Percentiles rank a stretch among this genome's conserved stretches.
Evolutionary conservation across 305 asterid species (phyloP).

Genomic region (Fraxinus baroniana): DNA sequence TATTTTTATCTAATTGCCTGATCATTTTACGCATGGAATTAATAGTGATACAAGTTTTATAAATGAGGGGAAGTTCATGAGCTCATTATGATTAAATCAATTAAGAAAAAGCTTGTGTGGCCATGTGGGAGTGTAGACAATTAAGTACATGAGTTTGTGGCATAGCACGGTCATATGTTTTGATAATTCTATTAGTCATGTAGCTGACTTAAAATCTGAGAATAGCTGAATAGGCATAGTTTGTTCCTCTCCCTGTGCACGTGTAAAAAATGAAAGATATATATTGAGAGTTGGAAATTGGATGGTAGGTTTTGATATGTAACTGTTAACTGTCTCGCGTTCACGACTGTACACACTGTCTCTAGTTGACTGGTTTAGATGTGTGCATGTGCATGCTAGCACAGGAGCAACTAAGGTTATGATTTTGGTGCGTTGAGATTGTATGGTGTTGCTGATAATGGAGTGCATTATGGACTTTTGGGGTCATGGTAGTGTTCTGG

Average conservation of each 20-base stretch:
- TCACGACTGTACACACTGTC: background rate
- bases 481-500: background rate
- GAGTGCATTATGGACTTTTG: background rate
- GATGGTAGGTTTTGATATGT: background rate
- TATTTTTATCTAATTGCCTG: background rate
- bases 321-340: slow-evolving; percentile 61
- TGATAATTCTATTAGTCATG: background rate
- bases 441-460: background rate
- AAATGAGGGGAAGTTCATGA: background rate
- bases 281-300: background rate
- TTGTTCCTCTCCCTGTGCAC: background rate
- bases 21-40: background rate
- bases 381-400: background rate
- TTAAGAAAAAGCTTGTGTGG: background rate
- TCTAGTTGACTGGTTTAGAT: background rate
- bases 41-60: background rate
- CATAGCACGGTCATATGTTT: background rate
- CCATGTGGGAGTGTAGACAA: background rate
- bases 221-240: background rate
- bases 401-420: background rate
- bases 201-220: background rate
- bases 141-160: background rate
- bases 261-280: background rate
- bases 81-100: background rate
- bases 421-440: background rate